Evolutionary conservation across 768 basidiomycete species (phyloP), one percentile per base, ranked within the genome.

Genomic region (Clitopilus passeckerianus): DNA sequence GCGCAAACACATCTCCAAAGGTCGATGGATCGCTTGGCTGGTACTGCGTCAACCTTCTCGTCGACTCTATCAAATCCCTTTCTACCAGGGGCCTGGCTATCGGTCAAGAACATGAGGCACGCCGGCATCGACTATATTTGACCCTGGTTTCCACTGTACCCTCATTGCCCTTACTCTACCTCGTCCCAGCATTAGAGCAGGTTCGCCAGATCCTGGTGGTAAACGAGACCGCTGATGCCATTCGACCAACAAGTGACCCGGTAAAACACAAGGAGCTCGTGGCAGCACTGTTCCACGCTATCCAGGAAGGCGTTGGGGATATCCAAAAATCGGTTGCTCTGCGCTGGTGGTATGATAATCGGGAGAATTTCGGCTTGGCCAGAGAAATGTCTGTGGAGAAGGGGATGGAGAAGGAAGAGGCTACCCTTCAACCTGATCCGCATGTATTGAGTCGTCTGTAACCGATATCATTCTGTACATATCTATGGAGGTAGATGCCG

Each of bases 311-410:
- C 44, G 80, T 87, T 1, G 88, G 86, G 14, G 89, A 91, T 67
- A 75, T 75, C 44, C 87, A 89, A 74, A 90, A 87, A 72, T 84
- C 83, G 67, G 77, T 77, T 61, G 84, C 73, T 43, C 80, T 92
- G 71, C 74, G 71, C 50, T 93, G 91, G 91, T 93, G 91, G 91
- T 80, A 84, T 67, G 77, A 80, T 58, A 72, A 82, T 56, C 67
- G 66, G 53, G 52, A 24, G 50, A 60, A 56, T 34, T 64, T 67
- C 55, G 54, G 23, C 20, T 34, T 30, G 37, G 43, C 41, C 27
- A 27, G 43, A 20, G 50, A 56, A 56, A 23, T 16, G 6, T 43
- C 35, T 43, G 62, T 44, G 23, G 64, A 56, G 54, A 59, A 57
- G 46, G 55, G 53, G 52, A 24, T 52, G 18, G 59, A 58, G 41